phyloP scores from a whole-genome alignment of 805 yeast genomes.

The Starmera dryadoides region DNA sequence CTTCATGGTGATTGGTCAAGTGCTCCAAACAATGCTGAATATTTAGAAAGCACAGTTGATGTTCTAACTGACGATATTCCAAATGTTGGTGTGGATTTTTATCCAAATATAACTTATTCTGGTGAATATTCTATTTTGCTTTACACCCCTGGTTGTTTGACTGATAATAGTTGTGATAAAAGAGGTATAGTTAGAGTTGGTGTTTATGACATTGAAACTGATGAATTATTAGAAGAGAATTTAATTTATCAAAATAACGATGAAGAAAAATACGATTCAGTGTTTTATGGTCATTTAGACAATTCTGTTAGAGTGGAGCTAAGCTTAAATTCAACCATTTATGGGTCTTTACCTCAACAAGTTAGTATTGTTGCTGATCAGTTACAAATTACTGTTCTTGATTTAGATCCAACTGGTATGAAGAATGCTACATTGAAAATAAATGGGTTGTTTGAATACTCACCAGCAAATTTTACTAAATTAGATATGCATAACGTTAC shows the following conservation, averaged over 20 bases:
- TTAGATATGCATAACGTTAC: constrained; percentile 20
- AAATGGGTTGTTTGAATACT: constrained; percentile 82
- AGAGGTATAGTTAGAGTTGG: constrained; percentile 81
- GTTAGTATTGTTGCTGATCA: constrained; percentile 68
- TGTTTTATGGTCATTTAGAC: constrained; percentile 64
- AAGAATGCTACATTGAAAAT: constrained; percentile 34
- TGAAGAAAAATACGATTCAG: constrained; percentile 69
- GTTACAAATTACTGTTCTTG: constrained; percentile 40
- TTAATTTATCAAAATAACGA: constrained; percentile 75
- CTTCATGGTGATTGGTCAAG: constrained; percentile 23
- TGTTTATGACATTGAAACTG: constrained; percentile 34
- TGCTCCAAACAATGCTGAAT: constrained; percentile 24
- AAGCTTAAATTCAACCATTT: constrained; percentile 25
- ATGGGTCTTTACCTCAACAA: constrained; percentile 20
- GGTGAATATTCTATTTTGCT: constrained; percentile 71
- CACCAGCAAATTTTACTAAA: constrained; percentile 54
- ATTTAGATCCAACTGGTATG: constrained; percentile 32
- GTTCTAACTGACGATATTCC: constrained; percentile 24
- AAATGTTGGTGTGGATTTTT: constrained; percentile 39
- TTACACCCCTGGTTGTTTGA: constrained; percentile 82
- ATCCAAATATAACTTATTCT: constrained; percentile 61
- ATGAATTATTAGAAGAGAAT: constrained; percentile 31
- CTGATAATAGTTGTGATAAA: constrained; percentile 55
- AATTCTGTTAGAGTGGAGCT: constrained; percentile 40
- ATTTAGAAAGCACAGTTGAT: constrained; percentile 24